Evolutionary conservation across 2,329 filamentous ascomycete genomes (phyloP).

Genomic region (Colletotrichum scovillei): DNA sequence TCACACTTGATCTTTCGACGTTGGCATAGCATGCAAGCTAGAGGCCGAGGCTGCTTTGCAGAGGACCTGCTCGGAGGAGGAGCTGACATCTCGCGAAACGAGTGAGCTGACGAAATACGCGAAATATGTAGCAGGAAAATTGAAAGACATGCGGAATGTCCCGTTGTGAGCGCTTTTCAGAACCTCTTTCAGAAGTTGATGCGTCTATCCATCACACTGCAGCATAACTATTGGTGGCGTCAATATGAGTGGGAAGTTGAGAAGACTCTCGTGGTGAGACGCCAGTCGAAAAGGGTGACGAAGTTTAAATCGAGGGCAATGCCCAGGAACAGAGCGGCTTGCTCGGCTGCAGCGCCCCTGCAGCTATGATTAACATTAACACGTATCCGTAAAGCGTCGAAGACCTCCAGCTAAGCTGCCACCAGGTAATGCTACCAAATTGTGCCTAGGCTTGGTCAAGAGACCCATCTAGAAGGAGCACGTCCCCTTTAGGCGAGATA

Average conservation of each 20-base stretch:
- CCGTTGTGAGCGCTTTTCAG: not conserved
- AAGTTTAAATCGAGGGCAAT: not conserved
- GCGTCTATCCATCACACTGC: no score
- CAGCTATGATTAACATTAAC: not conserved
- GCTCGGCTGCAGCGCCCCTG: not conserved
- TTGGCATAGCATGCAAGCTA: constrained; percentile 65
- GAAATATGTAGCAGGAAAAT: not conserved
- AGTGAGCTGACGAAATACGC: not conserved
- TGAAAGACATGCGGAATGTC: constrained; percentile 3
- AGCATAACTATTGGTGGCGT: no score
- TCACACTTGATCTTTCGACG: constrained; percentile 73
- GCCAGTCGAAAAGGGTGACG: not conserved
- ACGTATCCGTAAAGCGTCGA: not conserved
- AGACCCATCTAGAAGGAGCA: no score
- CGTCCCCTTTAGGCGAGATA: no score
- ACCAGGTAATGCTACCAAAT: no score
- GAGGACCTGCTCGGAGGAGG: constrained; percentile 16
- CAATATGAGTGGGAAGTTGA: no score
- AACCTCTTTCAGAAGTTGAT: no score
- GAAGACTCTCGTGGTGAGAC: not conserved
- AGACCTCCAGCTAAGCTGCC: no score
- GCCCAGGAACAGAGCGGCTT: not conserved
- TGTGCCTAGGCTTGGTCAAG: no score
- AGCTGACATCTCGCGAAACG: constrained; percentile 4
- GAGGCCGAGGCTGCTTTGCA: constrained; percentile 37